Conservation (phyloP, 192 early-diverging fungal species). For the Geranomyces variabilis region DNA sequence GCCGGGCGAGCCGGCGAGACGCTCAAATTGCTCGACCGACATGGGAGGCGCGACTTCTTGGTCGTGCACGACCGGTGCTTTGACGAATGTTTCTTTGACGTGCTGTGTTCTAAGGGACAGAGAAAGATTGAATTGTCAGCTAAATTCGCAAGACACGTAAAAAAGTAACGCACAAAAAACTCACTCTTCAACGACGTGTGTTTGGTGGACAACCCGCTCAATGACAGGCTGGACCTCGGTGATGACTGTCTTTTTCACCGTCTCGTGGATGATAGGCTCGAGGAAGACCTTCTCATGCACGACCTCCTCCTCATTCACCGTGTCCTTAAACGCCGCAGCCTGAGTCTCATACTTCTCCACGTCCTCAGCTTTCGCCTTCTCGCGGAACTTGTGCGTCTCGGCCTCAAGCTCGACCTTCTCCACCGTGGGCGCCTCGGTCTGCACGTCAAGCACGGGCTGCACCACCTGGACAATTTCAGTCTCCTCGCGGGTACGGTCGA, state of each 20-base stretch:
- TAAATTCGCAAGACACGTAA: not conserved
- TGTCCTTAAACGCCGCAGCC: slow-evolving; percentile 33
- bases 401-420: slow-evolving; percentile 23
- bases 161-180: slow-evolving; percentile 1
- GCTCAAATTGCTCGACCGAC: slow-evolving; percentile 27
- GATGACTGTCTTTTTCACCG: slow-evolving; percentile 32
- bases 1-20: not conserved
- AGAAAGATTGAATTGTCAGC: too few species aligned
- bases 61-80: slow-evolving; percentile 35
- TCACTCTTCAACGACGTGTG: slow-evolving; percentile 36
- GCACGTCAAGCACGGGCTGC: slow-evolving; percentile 34
- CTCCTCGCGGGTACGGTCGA: slow-evolving; percentile 24
- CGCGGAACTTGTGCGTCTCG: slow-evolving; percentile 32
- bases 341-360: slow-evolving; percentile 23
- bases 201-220: slow-evolving; percentile 33
- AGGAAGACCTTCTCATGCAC: slow-evolving; percentile 38
- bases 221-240: slow-evolving; percentile 40
- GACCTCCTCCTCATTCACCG: slow-evolving; percentile 7
- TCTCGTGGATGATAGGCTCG: slow-evolving; percentile 38
- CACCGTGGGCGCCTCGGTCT: slow-evolving; percentile 28
- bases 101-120: slow-evolving; percentile 23
- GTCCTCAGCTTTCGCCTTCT: slow-evolving; percentile 30
- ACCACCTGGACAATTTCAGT: slow-evolving; percentile 36
- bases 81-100: slow-evolving; percentile 38
- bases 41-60: slow-evolving; percentile 32